Percentiles rank a stretch among this genome's conserved stretches.
phyloP scores from a whole-genome alignment of 2,329 filamentous ascomycete species.

The Diplodia corticola region DNA sequence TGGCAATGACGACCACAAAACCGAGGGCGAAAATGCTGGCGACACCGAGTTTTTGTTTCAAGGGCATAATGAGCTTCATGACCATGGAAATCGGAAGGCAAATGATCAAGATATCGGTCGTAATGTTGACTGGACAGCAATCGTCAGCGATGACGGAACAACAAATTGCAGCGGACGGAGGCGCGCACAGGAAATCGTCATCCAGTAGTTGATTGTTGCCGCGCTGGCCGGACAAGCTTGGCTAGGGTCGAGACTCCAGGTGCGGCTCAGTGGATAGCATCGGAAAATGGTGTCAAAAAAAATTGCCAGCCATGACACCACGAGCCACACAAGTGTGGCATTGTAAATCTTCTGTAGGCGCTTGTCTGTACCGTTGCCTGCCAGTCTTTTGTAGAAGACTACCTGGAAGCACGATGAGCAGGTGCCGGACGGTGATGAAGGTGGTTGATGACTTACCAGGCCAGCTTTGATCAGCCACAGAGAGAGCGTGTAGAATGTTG shows the following conservation, averaged over 20 bases:
- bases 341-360: constrained; percentile 42
- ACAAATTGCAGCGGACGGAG: no score
- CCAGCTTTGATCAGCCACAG: constrained; percentile 47
- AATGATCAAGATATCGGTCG: constrained; percentile 28
- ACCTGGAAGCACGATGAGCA: neutral
- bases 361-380: constrained; percentile 38
- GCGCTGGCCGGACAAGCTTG: constrained; percentile 23
- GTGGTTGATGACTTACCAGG: constrained; percentile 30
- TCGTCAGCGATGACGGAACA: neutral
- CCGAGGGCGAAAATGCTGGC: constrained; percentile 36
- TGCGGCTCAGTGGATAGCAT: constrained; percentile 39
- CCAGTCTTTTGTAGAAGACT: constrained; percentile 45
- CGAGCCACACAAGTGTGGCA: constrained; percentile 35
- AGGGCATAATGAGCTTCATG: constrained; percentile 37
- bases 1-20: constrained; percentile 36
- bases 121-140: constrained; percentile 12
- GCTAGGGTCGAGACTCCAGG: constrained; percentile 30
- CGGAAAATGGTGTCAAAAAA: constrained; percentile 46
- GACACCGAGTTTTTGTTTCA: constrained; percentile 38
- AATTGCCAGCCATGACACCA: constrained; percentile 35
- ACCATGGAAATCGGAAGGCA: constrained; percentile 41
- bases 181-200: constrained; percentile 10
- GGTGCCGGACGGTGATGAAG: no score
- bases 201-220: constrained; percentile 19
- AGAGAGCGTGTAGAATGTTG: constrained; percentile 44